A percentile compares a stretch with the other conserved stretches of the same genome.
Conservation (phyloP, 2,329 filamentous ascomycete species). For the Colletotrichum chrysophilum region DNA sequence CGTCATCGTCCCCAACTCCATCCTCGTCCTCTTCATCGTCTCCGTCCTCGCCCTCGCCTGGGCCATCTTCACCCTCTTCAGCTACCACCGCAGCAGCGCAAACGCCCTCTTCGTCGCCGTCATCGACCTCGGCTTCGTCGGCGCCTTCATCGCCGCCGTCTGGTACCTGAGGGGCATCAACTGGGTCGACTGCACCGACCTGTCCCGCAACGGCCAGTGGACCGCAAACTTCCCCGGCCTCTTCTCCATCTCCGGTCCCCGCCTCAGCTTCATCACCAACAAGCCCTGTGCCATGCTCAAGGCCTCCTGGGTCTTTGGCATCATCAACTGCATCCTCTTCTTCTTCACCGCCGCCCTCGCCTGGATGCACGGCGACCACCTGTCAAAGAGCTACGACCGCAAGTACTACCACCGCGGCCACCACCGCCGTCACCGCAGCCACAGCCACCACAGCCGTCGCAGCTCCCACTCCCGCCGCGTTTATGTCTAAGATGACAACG, state of each 20-base stretch:
- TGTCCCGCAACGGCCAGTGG: slow-evolving; percentile 54
- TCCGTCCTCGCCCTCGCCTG: slow-evolving; percentile 67
- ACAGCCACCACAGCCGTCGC: slow-evolving; percentile 35
- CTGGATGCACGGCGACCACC: slow-evolving; percentile 55
- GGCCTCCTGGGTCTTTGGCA: slow-evolving; percentile 85
- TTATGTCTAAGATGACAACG: slow-evolving; percentile 17
- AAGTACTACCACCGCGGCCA: slow-evolving; percentile 35
- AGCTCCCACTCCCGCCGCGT: slow-evolving; percentile 26
- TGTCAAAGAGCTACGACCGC: slow-evolving; percentile 46
- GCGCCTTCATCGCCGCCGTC: slow-evolving; percentile 67
- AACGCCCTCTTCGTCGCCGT: slow-evolving; percentile 67
- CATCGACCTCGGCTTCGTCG: slow-evolving; percentile 66
- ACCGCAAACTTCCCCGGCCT: slow-evolving; percentile 67
- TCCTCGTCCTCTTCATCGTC: slow-evolving; percentile 72
- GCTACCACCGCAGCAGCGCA: slow-evolving; percentile 65
- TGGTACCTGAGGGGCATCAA: slow-evolving; percentile 65
- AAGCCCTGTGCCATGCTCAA: slow-evolving; percentile 94
- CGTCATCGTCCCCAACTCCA: slow-evolving; percentile 63
- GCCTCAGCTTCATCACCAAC: slow-evolving; percentile 61
- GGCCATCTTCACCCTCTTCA: slow-evolving; percentile 69
- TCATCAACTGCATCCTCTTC: slow-evolving; percentile 87
- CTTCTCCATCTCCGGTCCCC: slow-evolving; percentile 56
- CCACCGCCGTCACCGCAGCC: slow-evolving; percentile 35
- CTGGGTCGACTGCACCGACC: slow-evolving; percentile 69
- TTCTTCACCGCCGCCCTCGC: slow-evolving; percentile 78